These are phyloP conservation scores for Trifolium dubium DNA, from an alignment of 306 rosid genomes.

Conservation along the genomic window DNA sequence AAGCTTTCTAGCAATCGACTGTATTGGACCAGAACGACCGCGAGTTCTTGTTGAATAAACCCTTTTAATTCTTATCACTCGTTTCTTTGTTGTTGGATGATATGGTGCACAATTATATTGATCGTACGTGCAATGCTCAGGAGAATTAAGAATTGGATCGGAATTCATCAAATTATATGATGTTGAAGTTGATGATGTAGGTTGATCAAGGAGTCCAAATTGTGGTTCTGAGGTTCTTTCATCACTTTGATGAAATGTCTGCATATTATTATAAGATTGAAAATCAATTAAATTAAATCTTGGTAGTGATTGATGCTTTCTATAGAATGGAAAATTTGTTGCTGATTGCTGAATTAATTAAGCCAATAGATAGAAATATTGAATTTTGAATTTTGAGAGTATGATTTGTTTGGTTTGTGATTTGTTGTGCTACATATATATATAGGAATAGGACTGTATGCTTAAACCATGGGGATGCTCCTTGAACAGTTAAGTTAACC, in stretches of 20 bases:
- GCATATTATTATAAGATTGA: constrained; percentile 16
- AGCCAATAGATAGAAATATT: not conserved
- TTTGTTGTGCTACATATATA: not conserved
- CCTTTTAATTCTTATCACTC: constrained; percentile 22
- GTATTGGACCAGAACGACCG: constrained; percentile 35
- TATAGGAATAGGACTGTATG: not conserved
- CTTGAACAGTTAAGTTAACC: not conserved
- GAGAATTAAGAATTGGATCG: not conserved
- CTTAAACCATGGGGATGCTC: not conserved
- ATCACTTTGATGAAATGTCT: constrained; percentile 31
- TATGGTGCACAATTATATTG: not conserved
- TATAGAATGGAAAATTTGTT: not conserved
- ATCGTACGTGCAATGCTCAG: not conserved
- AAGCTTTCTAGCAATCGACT: constrained; percentile 37
- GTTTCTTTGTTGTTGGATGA: constrained; percentile 19
- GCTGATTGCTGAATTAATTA: not conserved
- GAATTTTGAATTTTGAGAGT: not conserved
- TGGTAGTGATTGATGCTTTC: not conserved
- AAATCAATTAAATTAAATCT: not conserved
- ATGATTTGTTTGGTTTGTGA: not conserved
- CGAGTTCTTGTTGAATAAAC: constrained; percentile 39
- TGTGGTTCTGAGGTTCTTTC: not conserved
- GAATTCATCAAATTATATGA: not conserved
- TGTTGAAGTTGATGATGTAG: constrained; percentile 30
- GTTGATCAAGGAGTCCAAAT: not conserved